Conservation (phyloP, 2,329 filamentous ascomycete genomes). For the Tolypocladium guangdongense region DNA sequence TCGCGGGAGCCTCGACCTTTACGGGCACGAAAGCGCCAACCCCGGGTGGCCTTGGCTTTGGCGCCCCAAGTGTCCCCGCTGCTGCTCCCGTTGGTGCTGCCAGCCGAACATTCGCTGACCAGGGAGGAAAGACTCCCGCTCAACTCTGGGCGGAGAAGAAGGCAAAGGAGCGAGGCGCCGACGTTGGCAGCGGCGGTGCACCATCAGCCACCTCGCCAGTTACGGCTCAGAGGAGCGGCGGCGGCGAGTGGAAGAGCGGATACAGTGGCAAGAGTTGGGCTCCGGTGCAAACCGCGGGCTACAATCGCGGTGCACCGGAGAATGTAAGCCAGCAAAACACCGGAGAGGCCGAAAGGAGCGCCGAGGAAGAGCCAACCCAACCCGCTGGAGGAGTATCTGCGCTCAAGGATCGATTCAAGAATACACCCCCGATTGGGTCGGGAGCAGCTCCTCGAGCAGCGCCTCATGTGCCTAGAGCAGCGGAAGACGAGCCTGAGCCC, state of each 20-base stretch:
- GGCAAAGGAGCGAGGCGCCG: conserved; percentile 58
- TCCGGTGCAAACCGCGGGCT: conserved; percentile 58
- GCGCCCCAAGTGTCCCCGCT: conserved; percentile 46
- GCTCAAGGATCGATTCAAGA: conserved; percentile 74
- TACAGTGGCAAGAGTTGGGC: conserved; percentile 88
- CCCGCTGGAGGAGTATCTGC: conserved; percentile 58
- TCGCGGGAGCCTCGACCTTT: conserved; percentile 61
- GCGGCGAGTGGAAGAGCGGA: conserved; percentile 76
- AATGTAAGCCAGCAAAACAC: conserved; percentile 48
- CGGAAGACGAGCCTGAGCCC: conserved; percentile 29
- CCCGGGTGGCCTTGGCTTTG: conserved; percentile 56
- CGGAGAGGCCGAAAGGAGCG: conserved; percentile 37
- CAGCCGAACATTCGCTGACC: conserved; percentile 86
- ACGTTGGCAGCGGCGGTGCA: conserved; percentile 28
- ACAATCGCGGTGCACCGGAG: conserved; percentile 48
- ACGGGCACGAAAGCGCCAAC: conserved; percentile 82
- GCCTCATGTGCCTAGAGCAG: conserved; percentile 23
- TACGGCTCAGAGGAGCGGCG: conserved; percentile 59
- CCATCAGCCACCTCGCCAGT: conserved; percentile 41
- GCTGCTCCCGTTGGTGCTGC: conserved; percentile 60
- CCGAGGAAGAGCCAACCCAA: conserved; percentile 40
- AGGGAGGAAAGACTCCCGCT: conserved; percentile 91
- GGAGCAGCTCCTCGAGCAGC: conserved; percentile 21
- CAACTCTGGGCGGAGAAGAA: conserved; percentile 98
- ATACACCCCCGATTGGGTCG: conserved; percentile 57